Evolutionary conservation across 495 filamentous ascomycete species (phyloP).

Genomic region (Hyaloscypha bicolor): DNA sequence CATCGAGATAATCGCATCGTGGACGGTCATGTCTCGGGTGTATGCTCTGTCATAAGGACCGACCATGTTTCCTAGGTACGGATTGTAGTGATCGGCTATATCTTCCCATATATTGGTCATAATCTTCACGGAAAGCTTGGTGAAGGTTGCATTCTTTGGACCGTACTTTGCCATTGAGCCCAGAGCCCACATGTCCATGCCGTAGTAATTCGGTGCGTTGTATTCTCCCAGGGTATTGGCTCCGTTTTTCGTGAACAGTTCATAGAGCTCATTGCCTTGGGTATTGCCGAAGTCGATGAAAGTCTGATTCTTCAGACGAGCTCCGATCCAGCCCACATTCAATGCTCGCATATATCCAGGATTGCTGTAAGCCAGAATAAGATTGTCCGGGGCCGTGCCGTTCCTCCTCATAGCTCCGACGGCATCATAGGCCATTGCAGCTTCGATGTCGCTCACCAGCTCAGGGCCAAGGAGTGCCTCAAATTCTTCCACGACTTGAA

Average conservation of each 20-base stretch:
- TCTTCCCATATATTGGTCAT: constrained; percentile 34
- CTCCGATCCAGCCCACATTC: constrained; percentile 36
- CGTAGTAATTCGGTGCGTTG: constrained; percentile 38
- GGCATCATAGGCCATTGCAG: constrained; percentile 33
- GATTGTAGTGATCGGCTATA: constrained; percentile 37
- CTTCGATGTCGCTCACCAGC: constrained; percentile 31
- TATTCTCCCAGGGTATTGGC: constrained; percentile 35
- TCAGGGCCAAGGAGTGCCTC: constrained; percentile 30
- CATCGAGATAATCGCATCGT: constrained; percentile 34
- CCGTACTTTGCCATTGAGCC: constrained; percentile 36
- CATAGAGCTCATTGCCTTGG: constrained; percentile 27
- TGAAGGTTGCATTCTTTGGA: constrained; percentile 29
- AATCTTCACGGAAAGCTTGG: constrained; percentile 25
- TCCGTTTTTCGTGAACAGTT: constrained; percentile 34
- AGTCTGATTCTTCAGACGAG: constrained; percentile 32
- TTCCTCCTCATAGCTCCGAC: constrained; percentile 37
- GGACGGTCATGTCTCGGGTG: constrained; percentile 34
- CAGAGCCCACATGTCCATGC: constrained; percentile 37
- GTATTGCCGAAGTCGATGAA: constrained; percentile 36
- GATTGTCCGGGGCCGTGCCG: constrained; percentile 37
- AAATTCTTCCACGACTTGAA: constrained; percentile 39
- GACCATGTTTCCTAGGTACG: constrained; percentile 29
- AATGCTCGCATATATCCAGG: constrained; percentile 36
- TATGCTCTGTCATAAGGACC: constrained; percentile 36
- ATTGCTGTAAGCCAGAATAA: constrained; percentile 35